These are phyloP conservation scores for Gossypium ekmanianum DNA, from an alignment of 345 rosid genomes.

Conservation along the genomic window DNA sequence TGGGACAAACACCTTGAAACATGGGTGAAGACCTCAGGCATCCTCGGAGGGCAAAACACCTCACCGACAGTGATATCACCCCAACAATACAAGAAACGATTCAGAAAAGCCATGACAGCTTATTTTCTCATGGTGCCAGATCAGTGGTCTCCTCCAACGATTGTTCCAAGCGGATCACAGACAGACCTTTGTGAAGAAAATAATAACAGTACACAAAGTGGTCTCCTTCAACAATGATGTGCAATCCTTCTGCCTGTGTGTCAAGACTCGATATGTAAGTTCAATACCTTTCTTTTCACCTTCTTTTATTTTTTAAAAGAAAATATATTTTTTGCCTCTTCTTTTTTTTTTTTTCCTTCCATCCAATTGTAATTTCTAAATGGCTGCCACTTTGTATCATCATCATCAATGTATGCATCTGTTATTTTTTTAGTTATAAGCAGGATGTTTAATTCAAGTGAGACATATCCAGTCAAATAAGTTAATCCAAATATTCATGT, in stretches of 20 bases:
- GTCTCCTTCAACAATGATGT: conserved; percentile 24
- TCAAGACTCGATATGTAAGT: conserved; percentile 18
- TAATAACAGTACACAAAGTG: conserved; percentile 11
- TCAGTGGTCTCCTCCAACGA: conserved; percentile 68
- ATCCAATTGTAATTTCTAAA: conserved; percentile 13
- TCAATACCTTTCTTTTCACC: not conserved
- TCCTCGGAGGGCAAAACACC: conserved; percentile 70
- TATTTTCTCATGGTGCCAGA: conserved; percentile 95
- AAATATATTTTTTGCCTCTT: not conserved
- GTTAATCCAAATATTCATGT: too few relatives aligned
- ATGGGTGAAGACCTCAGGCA: conserved; percentile 79
- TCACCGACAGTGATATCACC: conserved; percentile 89
- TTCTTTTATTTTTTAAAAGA: not conserved
- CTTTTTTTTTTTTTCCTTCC: not conserved
- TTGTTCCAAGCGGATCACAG: conserved; percentile 43
- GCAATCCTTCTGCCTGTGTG: conserved; percentile 13
- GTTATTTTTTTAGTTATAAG: conserved; percentile 5
- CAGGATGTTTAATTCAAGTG: not conserved
- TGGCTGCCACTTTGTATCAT: not conserved
- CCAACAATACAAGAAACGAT: conserved; percentile 83
- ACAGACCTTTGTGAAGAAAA: conserved; percentile 43
- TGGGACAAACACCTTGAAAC: conserved; percentile 98
- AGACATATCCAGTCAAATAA: not conserved
- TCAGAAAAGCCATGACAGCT: conserved; percentile 89
- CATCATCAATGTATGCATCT: not conserved